A percentile compares a stretch with the other conserved stretches of the same genome.
These are phyloP conservation scores for Isabelozyma rhagii DNA, from an alignment of 805 yeast species.

Conservation along the genomic window DNA sequence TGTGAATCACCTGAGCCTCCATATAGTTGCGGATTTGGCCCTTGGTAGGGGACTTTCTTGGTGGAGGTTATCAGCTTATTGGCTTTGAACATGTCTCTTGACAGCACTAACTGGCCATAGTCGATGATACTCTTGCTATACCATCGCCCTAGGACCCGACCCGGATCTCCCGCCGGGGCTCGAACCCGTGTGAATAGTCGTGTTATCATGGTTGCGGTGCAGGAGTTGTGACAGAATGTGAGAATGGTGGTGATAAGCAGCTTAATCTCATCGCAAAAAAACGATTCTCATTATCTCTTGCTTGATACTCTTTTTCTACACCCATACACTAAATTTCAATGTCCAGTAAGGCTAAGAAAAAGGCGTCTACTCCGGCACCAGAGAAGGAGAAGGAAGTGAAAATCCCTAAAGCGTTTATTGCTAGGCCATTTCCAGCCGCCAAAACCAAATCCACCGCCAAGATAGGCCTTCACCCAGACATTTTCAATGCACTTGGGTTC, in stretches of 20 bases:
- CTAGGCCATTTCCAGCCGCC: conserved; percentile 26
- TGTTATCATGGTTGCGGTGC: not conserved
- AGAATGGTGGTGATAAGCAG: not conserved
- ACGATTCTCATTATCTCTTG: not conserved
- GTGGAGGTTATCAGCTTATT: conserved; percentile 8
- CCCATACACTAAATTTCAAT: conserved; percentile 2
- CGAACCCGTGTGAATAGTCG: not conserved
- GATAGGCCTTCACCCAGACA: conserved; percentile 40
- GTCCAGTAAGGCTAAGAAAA: conserved; percentile 9
- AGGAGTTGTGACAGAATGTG: not conserved
- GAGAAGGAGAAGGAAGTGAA: conserved; percentile 36
- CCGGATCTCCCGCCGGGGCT: not conserved
- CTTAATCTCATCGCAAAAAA: not conserved
- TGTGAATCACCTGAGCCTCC: not conserved
- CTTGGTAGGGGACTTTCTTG: conserved; percentile 9
- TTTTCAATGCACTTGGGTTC: conserved; percentile 47
- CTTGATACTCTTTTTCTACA: not conserved
- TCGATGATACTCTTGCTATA: not conserved
- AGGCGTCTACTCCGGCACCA: not conserved
- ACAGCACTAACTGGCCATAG: conserved; percentile 14
- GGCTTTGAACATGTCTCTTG: conserved; percentile 16
- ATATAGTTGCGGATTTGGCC: not conserved
- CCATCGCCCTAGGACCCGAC: not conserved
- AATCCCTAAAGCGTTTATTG: conserved; percentile 39
- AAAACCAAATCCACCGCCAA: conserved; percentile 31